Conservation (phyloP, 1,284 basidiomycete species). For the Porodaedalea pini region DNA sequence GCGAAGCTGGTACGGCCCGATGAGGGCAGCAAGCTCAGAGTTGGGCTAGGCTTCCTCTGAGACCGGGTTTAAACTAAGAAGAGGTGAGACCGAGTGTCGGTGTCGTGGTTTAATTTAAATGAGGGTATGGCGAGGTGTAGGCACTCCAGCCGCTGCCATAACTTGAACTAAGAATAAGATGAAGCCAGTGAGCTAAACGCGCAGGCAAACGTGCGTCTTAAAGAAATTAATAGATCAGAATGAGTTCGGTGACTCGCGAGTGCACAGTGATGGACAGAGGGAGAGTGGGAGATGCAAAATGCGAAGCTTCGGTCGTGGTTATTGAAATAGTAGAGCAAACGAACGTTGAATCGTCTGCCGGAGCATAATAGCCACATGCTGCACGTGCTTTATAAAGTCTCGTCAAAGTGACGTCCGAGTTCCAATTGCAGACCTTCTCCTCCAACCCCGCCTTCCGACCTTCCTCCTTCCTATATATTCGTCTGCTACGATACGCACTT, state of each 20-base stretch:
- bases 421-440: constrained; percentile 2
- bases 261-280: not conserved
- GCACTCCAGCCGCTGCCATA: too few relatives aligned
- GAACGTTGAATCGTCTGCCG: not conserved
- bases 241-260: not conserved
- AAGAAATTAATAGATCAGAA: not conserved
- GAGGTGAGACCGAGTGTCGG: too few relatives aligned
- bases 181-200: not conserved
- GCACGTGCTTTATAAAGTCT: constrained; percentile 1
- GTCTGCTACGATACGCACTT: too few relatives aligned
- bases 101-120: too few relatives aligned
- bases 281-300: not conserved
- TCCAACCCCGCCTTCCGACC: not conserved
- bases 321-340: not conserved
- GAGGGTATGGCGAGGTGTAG: too few relatives aligned
- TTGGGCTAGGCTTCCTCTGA: not conserved
- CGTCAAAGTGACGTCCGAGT: not conserved
- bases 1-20: not conserved
- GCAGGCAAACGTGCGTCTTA: constrained; percentile 1
- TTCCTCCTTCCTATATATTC: not conserved
- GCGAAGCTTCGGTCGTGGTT: too few relatives aligned
- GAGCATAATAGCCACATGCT: not conserved
- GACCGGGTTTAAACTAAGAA: not conserved
- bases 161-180: too few relatives aligned
- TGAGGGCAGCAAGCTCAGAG: not conserved